Percentiles rank a stretch among this genome's conserved stretches.
Conservation (phyloP, 176 grass and related monocot species). For the Panicum miliaceum region DNA sequence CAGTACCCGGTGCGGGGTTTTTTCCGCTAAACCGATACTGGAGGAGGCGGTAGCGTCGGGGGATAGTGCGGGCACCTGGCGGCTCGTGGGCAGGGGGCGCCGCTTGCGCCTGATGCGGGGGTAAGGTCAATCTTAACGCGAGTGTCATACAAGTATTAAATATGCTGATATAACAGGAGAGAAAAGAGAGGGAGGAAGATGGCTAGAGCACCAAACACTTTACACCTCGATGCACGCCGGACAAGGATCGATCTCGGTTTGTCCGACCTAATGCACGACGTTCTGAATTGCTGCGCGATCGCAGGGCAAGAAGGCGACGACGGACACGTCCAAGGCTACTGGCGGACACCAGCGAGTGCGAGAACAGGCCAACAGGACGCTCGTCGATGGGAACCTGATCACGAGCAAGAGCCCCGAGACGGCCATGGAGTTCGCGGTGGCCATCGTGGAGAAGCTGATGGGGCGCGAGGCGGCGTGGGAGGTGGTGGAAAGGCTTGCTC, state of each 20-base stretch:
- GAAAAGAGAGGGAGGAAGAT: too few relatives aligned
- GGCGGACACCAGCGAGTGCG: slow-evolving; percentile 42
- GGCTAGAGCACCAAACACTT: too few relatives aligned
- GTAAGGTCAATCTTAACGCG: too few relatives aligned
- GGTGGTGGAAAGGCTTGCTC: slow-evolving; percentile 54
- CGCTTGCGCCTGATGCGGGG: too few relatives aligned
- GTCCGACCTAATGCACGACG: neutral
- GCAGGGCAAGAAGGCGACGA: slow-evolving; percentile 61
- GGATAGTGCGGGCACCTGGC: too few relatives aligned
- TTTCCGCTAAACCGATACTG: too few relatives aligned
- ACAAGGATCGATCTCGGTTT: neutral
- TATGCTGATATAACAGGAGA: too few relatives aligned
- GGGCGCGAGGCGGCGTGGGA: slow-evolving; percentile 44
- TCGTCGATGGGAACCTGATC: slow-evolving; percentile 68
- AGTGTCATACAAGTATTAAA: too few relatives aligned
- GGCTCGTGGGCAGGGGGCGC: too few relatives aligned
- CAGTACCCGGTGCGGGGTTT: too few relatives aligned
- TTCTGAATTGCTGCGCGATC: too few relatives aligned
- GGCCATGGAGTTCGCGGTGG: slow-evolving; percentile 60
- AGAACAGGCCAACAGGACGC: slow-evolving; percentile 54
- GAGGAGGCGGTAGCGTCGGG: too few relatives aligned
- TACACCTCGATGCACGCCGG: neutral
- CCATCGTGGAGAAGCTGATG: slow-evolving; percentile 61
- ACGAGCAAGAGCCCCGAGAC: slow-evolving; percentile 63
- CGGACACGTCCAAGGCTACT: slow-evolving; percentile 46